Evolutionary conservation across 1,284 basidiomycete species (phyloP), one percentile per base, ranked within the genome.

Genomic region (Trichosporon ovoides): DNA sequence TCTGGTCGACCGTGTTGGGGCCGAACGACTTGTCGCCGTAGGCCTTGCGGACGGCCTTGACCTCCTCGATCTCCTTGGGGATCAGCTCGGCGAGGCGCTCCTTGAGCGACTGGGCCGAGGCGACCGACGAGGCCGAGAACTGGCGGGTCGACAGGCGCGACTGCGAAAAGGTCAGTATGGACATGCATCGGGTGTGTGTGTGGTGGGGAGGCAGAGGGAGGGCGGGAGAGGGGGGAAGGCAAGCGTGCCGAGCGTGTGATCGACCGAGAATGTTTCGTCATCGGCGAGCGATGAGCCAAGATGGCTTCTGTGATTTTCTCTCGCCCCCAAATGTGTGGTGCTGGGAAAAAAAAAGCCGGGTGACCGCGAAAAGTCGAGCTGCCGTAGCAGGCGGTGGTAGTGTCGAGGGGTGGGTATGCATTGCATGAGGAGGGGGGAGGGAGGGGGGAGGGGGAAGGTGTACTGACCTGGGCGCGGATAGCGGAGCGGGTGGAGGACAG

Each of bases 21-120:
- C 92, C 92, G 68, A 96, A 93, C 19, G 87, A 77, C 81, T 94
- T 94, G 81, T 87, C 86, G 68, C 92, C 93, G 79, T 94, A 86
- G 70, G 84, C 84, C 63, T 84, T 84, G 72, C 89, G 87, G 72
- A 87, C 84, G 59, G 84, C 84, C 79, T 93, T 94, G 68, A 93
- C 89, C 75, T 89, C 87, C 80, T 94, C 90, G 67, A 89, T 83
- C 76, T 93, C 88, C 64, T 82, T 81, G 62, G 92, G 93, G 71
- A 96, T 94, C 77, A 96, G 85, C 80, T 94, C 88, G 52, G 88
- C 84, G 63, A 96, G 82, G 61, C 90, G 84, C 80, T 95, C 91
- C 81, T 93, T 93, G 77, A 95, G 84, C 46, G 89, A 86, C 65
- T 84, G 82, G 78, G 86, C 89, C 55, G 66, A 55, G 50, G 84